Base-by-base conservation (phyloP, 208 protist genomes). In the Vickermania spadyakhi region DNA sequence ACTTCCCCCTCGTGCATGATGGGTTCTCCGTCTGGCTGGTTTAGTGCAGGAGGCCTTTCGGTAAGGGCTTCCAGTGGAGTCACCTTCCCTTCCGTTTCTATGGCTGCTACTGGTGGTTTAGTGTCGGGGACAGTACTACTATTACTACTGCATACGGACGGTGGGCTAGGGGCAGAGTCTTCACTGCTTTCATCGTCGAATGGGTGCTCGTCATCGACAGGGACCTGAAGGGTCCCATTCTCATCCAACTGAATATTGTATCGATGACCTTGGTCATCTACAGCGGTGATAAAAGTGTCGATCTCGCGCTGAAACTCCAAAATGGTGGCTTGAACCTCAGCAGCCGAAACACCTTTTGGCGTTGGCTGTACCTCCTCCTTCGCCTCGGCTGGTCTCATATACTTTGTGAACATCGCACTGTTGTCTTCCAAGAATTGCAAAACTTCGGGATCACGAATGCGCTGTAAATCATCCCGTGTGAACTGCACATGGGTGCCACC, bases 231-330 rank as follows among this genome's bases (percentile, higher is more conserved):
- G 28, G 65, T 70, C 14, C 84, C 80, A 1, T 72, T 54, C 0
- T 74, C 51, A 29, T 76, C 73, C 2, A 87, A 2, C 21, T 67
- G 70, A 55, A 94, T 89, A 1, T 73, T 62, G 61, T 94, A 94
- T 54, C 64, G 73, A 18, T 75, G 55, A 0, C 87, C 87, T 11
- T 91, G 83, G 52, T 80, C 69, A 68, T 94, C 87, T n/a, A 89
- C 81, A 0, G 76, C 87, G 0, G 83, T 94, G 51, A 94, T 90
- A 52, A 91, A 94, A 0, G 84, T 86, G 28, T 80, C 72, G 57
- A 90, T 90, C 25, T 79, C 76, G 0, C 52, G 26, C 45, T 81
- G 77, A 26, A 90, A 59, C 3, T 67, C 65, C 0, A 31, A 51
- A 29, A 88, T 84, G 22, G 79, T 69, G 1, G 61, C 59, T 53